A percentile compares a stretch with the other conserved stretches of the same genome.
phyloP scores from a whole-genome alignment of 176 grass and related monocot genomes.

The Oryza meridionalis region DNA sequence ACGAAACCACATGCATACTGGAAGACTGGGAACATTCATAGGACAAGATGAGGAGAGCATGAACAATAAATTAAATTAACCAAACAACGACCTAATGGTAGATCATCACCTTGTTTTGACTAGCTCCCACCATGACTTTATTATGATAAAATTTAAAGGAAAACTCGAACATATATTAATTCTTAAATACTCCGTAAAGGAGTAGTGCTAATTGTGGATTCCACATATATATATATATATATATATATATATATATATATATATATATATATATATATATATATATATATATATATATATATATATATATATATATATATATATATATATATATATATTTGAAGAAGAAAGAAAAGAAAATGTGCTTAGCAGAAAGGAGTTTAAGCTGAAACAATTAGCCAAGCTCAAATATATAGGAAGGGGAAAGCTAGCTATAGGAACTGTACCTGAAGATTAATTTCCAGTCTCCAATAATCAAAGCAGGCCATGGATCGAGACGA shows the following conservation, averaged over 20 bases:
- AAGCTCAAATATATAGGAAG: not conserved
- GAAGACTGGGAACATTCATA: not conserved
- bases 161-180: not conserved
- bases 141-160: not conserved
- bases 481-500: constrained; percentile 16
- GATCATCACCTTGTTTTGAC: not conserved
- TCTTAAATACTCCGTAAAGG: not conserved
- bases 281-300: too few relatives aligned
- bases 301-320: too few relatives aligned
- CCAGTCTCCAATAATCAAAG: not conserved
- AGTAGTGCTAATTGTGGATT: not conserved
- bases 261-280: too few relatives aligned
- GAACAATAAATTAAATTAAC: not conserved
- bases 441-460: not conserved
- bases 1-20: not conserved
- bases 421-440: not conserved
- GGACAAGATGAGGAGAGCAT: not conserved
- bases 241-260: too few relatives aligned
- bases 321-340: not conserved
- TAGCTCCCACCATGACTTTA: not conserved
- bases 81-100: not conserved
- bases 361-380: not conserved
- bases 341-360: not conserved
- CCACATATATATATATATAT: not conserved
- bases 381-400: not conserved